These are phyloP conservation scores for Lophium mytilinum DNA, from an alignment of 495 filamentous ascomycete species.

Conservation along the genomic window DNA sequence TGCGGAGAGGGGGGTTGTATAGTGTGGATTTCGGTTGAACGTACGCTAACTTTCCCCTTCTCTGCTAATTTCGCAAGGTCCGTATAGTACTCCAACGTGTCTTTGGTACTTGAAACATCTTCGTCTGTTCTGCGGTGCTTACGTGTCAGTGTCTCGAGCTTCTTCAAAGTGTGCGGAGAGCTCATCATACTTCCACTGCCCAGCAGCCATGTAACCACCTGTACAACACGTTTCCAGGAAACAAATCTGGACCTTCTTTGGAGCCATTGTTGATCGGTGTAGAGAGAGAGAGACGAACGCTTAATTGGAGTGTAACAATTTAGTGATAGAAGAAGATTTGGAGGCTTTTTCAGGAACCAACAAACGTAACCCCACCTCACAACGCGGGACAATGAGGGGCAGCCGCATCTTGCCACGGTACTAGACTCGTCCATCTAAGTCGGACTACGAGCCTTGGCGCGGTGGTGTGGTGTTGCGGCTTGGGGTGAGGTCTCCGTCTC, in stretches of 20 bases:
- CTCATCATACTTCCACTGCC: not conserved
- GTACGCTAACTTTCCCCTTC: not conserved
- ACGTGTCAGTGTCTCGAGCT: not conserved
- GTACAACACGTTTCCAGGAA: not conserved
- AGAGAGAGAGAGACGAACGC: not conserved
- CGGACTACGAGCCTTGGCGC: too few species aligned
- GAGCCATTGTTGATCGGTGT: not conserved
- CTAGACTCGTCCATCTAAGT: too few species aligned
- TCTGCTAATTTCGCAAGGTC: constrained; percentile 8
- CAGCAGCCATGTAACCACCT: not conserved
- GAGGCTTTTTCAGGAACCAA: not conserved
- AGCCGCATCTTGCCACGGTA: too few species aligned
- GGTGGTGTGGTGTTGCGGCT: too few species aligned
- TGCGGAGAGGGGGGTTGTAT: too few species aligned
- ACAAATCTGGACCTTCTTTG: not conserved
- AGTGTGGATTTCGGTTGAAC: too few species aligned
- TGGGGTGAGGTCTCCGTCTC: too few species aligned
- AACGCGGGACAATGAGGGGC: too few species aligned
- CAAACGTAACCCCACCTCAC: not conserved
- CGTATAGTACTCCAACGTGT: constrained; percentile 7
- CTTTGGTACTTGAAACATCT: not conserved
- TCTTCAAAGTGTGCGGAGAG: too few species aligned
- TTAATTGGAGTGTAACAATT: not conserved
- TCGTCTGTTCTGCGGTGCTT: not conserved
- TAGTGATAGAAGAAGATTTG: not conserved